A percentile compares a stretch with the other conserved stretches of the same genome.
Conservation (phyloP, 1,284 basidiomycete species). For the Irpex rosettiformis region DNA sequence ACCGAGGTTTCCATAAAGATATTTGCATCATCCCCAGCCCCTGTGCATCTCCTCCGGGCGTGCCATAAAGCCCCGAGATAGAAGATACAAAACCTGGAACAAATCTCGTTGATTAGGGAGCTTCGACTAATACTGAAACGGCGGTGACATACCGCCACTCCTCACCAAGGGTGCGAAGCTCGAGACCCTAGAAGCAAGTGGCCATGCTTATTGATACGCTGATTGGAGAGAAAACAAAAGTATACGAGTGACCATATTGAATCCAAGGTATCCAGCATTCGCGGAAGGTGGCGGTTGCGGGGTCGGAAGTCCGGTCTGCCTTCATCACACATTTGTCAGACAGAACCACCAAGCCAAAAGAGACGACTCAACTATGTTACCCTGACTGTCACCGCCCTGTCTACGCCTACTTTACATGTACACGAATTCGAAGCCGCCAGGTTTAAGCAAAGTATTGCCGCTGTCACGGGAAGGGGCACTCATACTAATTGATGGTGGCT, state of each 20-base stretch:
- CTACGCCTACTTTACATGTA: too few species aligned
- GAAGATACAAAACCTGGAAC: background rate
- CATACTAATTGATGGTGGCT: background rate
- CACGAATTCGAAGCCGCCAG: background rate
- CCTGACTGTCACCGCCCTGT: background rate
- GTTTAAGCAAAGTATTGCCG: background rate
- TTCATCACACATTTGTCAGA: background rate
- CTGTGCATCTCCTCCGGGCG: background rate
- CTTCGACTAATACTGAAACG: background rate
- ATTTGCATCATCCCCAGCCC: background rate
- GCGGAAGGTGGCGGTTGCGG: background rate
- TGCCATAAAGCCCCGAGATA: background rate
- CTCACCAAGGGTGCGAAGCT: background rate
- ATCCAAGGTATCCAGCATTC: background rate
- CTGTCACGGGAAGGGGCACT: background rate
- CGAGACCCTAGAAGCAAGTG: background rate
- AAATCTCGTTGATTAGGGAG: background rate
- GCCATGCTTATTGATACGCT: background rate
- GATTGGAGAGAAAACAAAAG: background rate
- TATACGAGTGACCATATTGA: background rate
- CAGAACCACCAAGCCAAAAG: background rate
- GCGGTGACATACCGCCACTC: background rate
- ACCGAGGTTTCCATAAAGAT: background rate
- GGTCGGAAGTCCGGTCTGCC: background rate
- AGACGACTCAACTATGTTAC: background rate